A percentile compares a stretch with the other conserved stretches of the same genome.
phyloP scores from a whole-genome alignment of 768 basidiomycete species.

The Mycena haematopus region DNA sequence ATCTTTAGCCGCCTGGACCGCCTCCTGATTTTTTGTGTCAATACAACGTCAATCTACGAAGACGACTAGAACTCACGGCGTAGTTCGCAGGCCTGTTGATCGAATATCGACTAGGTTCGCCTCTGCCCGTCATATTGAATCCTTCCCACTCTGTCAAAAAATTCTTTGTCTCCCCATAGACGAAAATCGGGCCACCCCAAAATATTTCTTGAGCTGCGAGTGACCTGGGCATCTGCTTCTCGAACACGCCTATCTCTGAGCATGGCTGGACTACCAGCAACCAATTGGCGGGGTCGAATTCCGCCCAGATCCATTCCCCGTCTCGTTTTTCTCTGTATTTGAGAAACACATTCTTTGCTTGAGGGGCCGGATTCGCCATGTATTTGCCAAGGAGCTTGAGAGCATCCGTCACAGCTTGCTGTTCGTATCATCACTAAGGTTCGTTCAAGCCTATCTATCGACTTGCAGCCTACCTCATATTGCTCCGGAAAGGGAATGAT shows the following conservation, averaged over 20 bases:
- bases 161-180: background rate
- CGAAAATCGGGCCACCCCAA: constrained; percentile 12
- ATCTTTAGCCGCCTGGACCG: background rate
- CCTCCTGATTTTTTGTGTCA: background rate
- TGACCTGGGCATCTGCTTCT: background rate
- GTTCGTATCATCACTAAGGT: background rate
- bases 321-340: constrained; percentile 1
- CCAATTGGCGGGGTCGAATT: constrained; percentile 12
- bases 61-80: background rate
- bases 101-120: background rate
- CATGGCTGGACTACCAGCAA: constrained; percentile 7
- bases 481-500: constrained; percentile 8
- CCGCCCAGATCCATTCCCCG: constrained; percentile 12
- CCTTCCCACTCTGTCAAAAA: background rate
- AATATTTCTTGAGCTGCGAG: background rate
- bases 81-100: constrained; percentile 11
- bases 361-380: background rate
- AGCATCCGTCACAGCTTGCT: constrained; percentile 15
- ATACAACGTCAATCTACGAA: background rate
- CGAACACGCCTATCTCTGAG: constrained; percentile 3
- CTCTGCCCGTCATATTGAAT: background rate
- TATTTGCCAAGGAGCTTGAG: constrained; percentile 12
- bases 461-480: constrained; percentile 1
- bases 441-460: background rate
- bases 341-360: background rate